Base-by-base conservation (phyloP, 2,329 filamentous ascomycete species). In the Colletotrichum cereale region DNA sequence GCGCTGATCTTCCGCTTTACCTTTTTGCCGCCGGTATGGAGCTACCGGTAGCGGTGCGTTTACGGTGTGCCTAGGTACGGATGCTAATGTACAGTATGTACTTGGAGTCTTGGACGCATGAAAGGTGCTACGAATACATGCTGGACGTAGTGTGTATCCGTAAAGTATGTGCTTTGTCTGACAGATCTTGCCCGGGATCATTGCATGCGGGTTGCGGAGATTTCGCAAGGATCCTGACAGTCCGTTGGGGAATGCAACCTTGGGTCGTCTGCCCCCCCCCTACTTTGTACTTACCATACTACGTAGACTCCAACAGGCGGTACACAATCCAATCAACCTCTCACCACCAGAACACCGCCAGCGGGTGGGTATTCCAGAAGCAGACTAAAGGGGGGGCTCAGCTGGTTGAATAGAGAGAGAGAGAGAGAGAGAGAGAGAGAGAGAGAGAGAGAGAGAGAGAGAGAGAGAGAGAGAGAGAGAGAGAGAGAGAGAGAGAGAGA, bases 301-400 rank as follows among this genome's bases (percentile, higher is more conserved):
- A n/a, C n/a, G n/a, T n/a, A n/a, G n/a, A n/a, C n/a, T n/a, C 18
- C 26, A 14, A 38, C 36, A 36, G 53, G 7, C 24, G 34, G 61
- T 52, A 62, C 67, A 36, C 44, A 36, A 60, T 56, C 47, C 10
- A 69, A 68, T 69, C 53, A 69, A 72, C 65, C 53, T 72, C 69
- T 72, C 66, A 69, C 66, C 47, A 72, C 58, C 38, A 64, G 47
- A 64, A 61, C 65, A 69, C 38, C 65, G 64, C 58, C 60, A 68
- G 21, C 36, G 26, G 63, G 65, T 68, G 53, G 69, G 26, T 61
- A 56, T 60, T 63, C 60, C 36, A 69, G 58, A 69, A 72, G 65
- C 50, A 68, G 47, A 18, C 47, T 47, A 47, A n/a, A 24, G 12
- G 42, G 31, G 4, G 8, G 31, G 18, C 42, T 44, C 21, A 14